Percentiles rank a stretch among this genome's conserved stretches.
Evolutionary conservation across 345 rosid genomes (phyloP).

Genomic region (Turritis glabra): DNA sequence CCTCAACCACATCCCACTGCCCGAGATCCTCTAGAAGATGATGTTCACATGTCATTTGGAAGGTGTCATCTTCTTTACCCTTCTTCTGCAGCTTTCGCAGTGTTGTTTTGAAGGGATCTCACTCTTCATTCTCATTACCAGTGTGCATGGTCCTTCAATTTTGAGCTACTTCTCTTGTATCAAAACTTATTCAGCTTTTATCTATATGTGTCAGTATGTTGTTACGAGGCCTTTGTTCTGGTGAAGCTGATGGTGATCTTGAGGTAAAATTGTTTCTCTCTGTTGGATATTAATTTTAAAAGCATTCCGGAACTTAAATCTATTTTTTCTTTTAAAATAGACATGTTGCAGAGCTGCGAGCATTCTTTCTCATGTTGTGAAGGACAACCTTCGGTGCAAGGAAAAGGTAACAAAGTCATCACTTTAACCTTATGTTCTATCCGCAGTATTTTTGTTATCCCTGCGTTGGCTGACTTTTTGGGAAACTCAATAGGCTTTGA

Average conservation of each 20-base stretch:
- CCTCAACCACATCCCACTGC: conserved; percentile 67
- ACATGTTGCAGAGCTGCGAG: conserved; percentile 96
- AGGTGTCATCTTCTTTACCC: conserved; percentile 52
- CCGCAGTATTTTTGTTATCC: background rate
- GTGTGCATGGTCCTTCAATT: background rate
- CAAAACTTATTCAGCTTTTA: background rate
- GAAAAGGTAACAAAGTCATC: conserved; percentile 62
- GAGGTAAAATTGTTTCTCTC: conserved; percentile 59
- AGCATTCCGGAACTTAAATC: background rate
- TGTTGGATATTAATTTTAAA: background rate
- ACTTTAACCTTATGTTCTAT: background rate
- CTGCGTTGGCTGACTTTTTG: conserved; percentile 18
- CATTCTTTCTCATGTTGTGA: conserved; percentile 81
- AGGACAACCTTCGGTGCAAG: conserved; percentile 78
- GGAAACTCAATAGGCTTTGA: conserved; percentile 54
- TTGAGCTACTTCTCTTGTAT: conserved; percentile 13
- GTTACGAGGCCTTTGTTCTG: conserved; percentile 76
- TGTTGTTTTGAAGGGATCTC: conserved; percentile 13
- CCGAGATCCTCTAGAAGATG: conserved; percentile 75
- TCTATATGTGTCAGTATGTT: conserved; percentile 70
- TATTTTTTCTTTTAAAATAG: conserved; percentile 46
- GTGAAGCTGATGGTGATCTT: conserved; percentile 88
- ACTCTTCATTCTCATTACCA: background rate
- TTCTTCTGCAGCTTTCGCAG: background rate
- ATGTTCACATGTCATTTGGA: conserved; percentile 96